Evolutionary conservation across 805 yeast species (phyloP).

Genomic region (Saturnispora kantuleensis): DNA sequence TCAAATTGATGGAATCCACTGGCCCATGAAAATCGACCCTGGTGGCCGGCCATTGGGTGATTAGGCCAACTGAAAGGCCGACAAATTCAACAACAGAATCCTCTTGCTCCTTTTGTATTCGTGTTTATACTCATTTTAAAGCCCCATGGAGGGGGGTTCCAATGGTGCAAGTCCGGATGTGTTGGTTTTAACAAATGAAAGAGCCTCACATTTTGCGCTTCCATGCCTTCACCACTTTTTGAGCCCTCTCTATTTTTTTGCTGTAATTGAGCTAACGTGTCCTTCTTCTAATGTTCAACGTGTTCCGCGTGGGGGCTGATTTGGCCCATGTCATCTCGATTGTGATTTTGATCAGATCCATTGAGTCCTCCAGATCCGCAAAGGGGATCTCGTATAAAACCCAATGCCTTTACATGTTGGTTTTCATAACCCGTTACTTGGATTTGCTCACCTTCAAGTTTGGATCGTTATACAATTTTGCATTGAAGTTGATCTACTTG

Average conservation of each 20-base stretch:
- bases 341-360: slow-evolving; percentile 62
- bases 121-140: too few relatives aligned
- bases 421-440: slow-evolving; percentile 63
- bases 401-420: slow-evolving; percentile 67
- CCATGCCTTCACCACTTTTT: too few relatives aligned
- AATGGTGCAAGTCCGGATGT: too few relatives aligned
- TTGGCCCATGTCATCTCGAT: slow-evolving; percentile 75
- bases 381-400: slow-evolving; percentile 86
- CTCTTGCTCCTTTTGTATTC: too few relatives aligned
- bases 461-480: slow-evolving; percentile 61
- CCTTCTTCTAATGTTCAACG: slow-evolving; percentile 25
- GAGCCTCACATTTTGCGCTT: too few relatives aligned
- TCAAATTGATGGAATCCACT: too few relatives aligned
- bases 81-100: too few relatives aligned
- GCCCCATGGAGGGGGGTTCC: too few relatives aligned
- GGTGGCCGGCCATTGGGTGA: too few relatives aligned
- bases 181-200: too few relatives aligned
- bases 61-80: too few relatives aligned
- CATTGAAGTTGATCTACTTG: slow-evolving; percentile 78
- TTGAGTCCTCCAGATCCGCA: slow-evolving; percentile 52
- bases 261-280: neutral
- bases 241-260: neutral
- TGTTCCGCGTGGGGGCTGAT: slow-evolving; percentile 48
- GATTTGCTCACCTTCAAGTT: slow-evolving; percentile 45
- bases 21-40: too few relatives aligned